Percentiles rank a stretch among this genome's conserved stretches.
These are phyloP conservation scores for Phytomonas sp. DNA, from an alignment of 208 protist species.

Conservation along the genomic window DNA sequence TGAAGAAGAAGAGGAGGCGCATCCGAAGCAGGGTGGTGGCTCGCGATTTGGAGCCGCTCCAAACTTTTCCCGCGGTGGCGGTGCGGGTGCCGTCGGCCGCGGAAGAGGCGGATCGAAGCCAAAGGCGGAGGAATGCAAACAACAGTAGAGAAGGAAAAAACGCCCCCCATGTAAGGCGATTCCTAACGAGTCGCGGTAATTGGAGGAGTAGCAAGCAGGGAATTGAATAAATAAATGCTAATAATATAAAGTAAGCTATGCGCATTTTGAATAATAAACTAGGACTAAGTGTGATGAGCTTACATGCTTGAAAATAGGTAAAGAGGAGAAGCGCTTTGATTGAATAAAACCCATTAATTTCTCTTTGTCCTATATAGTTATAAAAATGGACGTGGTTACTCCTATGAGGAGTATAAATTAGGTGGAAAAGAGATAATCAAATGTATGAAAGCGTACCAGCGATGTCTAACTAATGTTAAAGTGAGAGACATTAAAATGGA, in stretches of 20 bases:
- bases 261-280: neutral
- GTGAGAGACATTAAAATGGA: too few relatives aligned
- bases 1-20: constrained; percentile 28
- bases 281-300: neutral
- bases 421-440: too few relatives aligned
- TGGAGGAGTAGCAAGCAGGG: too few relatives aligned
- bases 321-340: neutral
- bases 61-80: constrained; percentile 16
- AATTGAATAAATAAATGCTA: constrained; percentile 5
- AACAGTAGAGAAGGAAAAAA: constrained; percentile 33
- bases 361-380: constrained; percentile 4
- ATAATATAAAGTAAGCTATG: neutral
- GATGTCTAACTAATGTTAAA: too few relatives aligned
- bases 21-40: neutral
- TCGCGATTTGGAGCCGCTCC: constrained; percentile 13
- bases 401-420: too few relatives aligned
- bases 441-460: too few relatives aligned
- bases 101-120: constrained; percentile 6
- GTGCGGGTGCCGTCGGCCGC: constrained; percentile 10
- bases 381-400: neutral
- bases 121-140: constrained; percentile 56
- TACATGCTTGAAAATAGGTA: neutral
- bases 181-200: too few relatives aligned
- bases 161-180: too few relatives aligned
- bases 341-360: constrained; percentile 3